These are phyloP conservation scores for Cantharellus cinnabarinus DNA, from an alignment of 768 basidiomycete species.

Conservation along the genomic window DNA sequence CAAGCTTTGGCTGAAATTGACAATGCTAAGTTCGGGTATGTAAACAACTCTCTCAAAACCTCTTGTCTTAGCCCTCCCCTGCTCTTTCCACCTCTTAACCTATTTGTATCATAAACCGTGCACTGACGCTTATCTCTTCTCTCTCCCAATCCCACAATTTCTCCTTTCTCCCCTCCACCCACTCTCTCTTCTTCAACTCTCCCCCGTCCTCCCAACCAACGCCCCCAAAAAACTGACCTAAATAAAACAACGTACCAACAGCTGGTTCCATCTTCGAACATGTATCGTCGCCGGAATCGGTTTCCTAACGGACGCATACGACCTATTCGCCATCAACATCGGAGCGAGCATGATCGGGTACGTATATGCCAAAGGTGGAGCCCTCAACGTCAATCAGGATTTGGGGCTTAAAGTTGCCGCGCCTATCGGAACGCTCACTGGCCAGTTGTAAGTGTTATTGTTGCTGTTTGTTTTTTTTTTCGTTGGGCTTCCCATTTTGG, in stretches of 20 bases:
- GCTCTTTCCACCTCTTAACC: no score
- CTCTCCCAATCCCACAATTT: background rate
- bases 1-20: conserved; percentile 74
- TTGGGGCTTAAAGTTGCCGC: conserved; percentile 63
- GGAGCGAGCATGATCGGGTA: conserved; percentile 65
- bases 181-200: background rate
- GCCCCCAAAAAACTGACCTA: background rate
- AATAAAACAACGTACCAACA: conserved; percentile 11
- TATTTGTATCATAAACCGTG: no score
- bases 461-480: background rate
- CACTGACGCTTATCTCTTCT: no score
- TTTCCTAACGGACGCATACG: conserved; percentile 63
- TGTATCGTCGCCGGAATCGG: conserved; percentile 51
- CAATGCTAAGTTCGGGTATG: conserved; percentile 66
- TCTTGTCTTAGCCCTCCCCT: background rate
- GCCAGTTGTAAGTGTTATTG: conserved; percentile 26
- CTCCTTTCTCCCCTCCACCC: background rate
- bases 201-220: background rate
- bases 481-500: no score
- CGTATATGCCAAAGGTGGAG: conserved; percentile 13
- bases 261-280: conserved; percentile 67
- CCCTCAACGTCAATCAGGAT: conserved; percentile 40
- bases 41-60: background rate
- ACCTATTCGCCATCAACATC: conserved; percentile 82
- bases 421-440: conserved; percentile 53